phyloP scores from a whole-genome alignment of 306 rosid genomes.

The Coriaria nepalensis region DNA sequence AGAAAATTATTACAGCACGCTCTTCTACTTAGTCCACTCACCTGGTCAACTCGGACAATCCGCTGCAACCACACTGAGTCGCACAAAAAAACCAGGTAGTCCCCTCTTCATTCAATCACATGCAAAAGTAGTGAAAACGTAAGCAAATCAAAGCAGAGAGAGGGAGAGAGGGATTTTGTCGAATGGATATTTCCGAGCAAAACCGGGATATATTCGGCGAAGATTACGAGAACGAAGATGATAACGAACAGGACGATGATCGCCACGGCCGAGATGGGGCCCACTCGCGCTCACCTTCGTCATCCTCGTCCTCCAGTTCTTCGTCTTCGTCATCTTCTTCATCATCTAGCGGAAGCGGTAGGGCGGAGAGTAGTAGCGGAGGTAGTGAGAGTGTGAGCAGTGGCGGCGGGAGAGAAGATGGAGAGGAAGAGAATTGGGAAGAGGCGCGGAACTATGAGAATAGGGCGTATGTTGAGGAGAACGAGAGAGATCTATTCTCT shows the following conservation, averaged over 20 bases:
- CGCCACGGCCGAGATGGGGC: conserved; percentile 27
- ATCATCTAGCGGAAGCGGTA: conserved; percentile 47
- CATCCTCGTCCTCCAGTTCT: conserved; percentile 39
- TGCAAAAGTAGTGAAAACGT: not conserved
- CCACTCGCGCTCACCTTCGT: conserved; percentile 49
- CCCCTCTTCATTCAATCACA: not conserved
- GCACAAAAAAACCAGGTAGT: not conserved
- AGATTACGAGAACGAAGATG: conserved; percentile 30
- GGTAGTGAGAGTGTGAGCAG: conserved; percentile 37
- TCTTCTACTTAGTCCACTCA: conserved; percentile 1
- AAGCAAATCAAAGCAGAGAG: not conserved
- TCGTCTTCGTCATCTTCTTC: conserved; percentile 51
- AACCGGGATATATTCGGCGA: conserved; percentile 63
- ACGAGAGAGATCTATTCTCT: conserved; percentile 74
- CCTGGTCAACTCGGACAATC: conserved; percentile 1
- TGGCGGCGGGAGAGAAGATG: conserved; percentile 32
- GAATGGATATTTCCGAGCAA: conserved; percentile 65
- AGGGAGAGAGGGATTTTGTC: not conserved
- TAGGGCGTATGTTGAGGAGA: conserved; percentile 15
- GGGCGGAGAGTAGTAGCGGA: conserved; percentile 25
- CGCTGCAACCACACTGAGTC: not conserved
- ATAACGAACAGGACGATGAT: conserved; percentile 15
- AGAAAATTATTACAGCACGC: too few relatives aligned
- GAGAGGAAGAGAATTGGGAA: conserved; percentile 40
- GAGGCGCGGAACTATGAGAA: conserved; percentile 23